phyloP scores from a whole-genome alignment of 192 early-diverging fungal species.

The Coemansia sp. region DNA sequence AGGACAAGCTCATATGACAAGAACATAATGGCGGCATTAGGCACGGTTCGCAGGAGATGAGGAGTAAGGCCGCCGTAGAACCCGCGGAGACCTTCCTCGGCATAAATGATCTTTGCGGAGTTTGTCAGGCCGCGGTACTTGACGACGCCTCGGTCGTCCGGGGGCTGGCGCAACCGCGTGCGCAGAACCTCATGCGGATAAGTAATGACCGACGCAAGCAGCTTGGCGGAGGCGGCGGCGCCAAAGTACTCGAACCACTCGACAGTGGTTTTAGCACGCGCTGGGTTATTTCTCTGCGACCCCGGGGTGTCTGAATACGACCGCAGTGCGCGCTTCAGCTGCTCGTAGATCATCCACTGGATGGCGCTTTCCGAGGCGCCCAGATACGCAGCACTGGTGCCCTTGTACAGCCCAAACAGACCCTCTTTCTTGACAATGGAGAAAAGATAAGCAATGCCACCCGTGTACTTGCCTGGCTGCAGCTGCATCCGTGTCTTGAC shows the following conservation, averaged over 20 bases:
- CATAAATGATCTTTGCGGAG: conserved; percentile 57
- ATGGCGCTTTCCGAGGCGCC: conserved; percentile 87
- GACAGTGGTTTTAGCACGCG: conserved; percentile 40
- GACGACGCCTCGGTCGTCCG: conserved; percentile 60
- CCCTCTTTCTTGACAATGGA: conserved; percentile 80
- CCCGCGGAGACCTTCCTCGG: conserved; percentile 81
- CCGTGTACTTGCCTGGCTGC: conserved; percentile 67
- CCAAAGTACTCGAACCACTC: conserved; percentile 85
- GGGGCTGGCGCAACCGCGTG: conserved; percentile 86
- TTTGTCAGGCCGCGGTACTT: conserved; percentile 79
- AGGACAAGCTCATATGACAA: conserved; percentile 78
- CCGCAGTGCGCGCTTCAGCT: conserved; percentile 67
- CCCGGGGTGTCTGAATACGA: background rate
- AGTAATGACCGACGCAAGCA: conserved; percentile 81
- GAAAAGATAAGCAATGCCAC: conserved; percentile 74
- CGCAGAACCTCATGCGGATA: conserved; percentile 96
- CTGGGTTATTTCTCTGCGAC: background rate
- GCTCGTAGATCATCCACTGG: conserved; percentile 96
- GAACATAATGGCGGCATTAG: conserved; percentile 96
- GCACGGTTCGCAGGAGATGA: conserved; percentile 91
- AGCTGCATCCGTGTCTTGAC: conserved; percentile 96
- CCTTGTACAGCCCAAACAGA: conserved; percentile 80
- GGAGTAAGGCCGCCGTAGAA: conserved; percentile 96
- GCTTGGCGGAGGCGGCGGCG: conserved; percentile 81
- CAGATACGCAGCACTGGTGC: conserved; percentile 86